Evolutionary conservation across 176 grass and related monocot species (phyloP).

Genomic region (Poa pratensis): DNA sequence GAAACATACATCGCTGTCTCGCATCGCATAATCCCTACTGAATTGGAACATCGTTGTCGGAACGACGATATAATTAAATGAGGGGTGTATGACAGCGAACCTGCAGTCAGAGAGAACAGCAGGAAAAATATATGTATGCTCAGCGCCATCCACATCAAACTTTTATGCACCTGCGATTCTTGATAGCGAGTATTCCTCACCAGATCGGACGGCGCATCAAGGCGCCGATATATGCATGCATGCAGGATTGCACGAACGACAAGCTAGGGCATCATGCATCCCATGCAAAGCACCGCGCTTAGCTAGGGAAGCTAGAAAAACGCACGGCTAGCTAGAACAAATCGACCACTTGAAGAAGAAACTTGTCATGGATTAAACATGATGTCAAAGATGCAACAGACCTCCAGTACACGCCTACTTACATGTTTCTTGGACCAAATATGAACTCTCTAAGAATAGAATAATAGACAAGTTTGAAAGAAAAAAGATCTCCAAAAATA

Average conservation of each 20-base stretch:
- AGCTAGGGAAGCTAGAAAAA: conserved; percentile 17
- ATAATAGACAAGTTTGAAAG: background rate
- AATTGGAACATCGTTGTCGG: conserved; percentile 1
- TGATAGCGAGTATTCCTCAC: background rate
- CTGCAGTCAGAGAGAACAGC: background rate
- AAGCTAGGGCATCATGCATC: conserved; percentile 1
- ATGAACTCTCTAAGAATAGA: conserved; percentile 34
- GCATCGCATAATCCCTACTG: background rate
- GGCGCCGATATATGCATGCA: conserved; percentile 6
- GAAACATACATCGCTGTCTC: conserved; percentile 20
- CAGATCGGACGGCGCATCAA: conserved; percentile 34
- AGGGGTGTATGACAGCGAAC: conserved; percentile 10
- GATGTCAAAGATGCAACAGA: background rate
- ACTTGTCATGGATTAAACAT: conserved; percentile 30
- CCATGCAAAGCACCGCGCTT: background rate
- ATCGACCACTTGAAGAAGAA: background rate
- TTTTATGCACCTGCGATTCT: conserved; percentile 42
- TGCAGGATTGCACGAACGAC: background rate
- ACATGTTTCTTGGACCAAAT: conserved; percentile 41
- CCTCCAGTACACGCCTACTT: conserved; percentile 23
- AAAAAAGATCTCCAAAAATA: conserved; percentile 25
- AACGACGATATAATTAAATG: background rate
- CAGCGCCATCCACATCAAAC: conserved; percentile 35
- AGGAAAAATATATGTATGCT: background rate
- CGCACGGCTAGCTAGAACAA: background rate